These are phyloP conservation scores for Volutella citrinella DNA, from an alignment of 2,329 filamentous ascomycete genomes.

Conservation along the genomic window DNA sequence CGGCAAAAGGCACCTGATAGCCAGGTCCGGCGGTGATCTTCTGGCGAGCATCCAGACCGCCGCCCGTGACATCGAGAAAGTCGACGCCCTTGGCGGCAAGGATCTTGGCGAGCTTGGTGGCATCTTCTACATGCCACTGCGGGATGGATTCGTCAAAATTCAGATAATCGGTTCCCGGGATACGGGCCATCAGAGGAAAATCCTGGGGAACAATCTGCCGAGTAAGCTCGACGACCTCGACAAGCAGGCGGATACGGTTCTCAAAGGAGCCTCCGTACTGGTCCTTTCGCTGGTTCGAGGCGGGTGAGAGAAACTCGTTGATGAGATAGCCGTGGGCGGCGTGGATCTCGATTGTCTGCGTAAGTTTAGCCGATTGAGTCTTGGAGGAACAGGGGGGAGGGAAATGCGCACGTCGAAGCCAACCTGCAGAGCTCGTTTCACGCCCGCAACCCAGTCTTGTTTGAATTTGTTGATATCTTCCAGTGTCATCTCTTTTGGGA, in stretches of 20 bases:
- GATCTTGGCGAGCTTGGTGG: conserved; percentile 56
- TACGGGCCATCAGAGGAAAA: conserved; percentile 63
- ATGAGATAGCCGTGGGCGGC: conserved; percentile 47
- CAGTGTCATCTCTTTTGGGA: conserved; percentile 20
- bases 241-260: conserved; percentile 40
- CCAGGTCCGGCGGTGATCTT: conserved; percentile 57
- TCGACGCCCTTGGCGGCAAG: conserved; percentile 66
- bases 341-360: conserved; percentile 30
- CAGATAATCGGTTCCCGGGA: conserved; percentile 71
- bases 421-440: conserved; percentile 16
- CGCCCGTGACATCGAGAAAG: conserved; percentile 67
- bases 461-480: conserved; percentile 23
- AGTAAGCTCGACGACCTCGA: conserved; percentile 21
- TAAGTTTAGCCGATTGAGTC: not conserved
- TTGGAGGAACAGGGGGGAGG: too few species aligned
- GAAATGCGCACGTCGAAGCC: conserved; percentile 22
- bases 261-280: conserved; percentile 43
- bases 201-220: conserved; percentile 15
- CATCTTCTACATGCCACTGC: conserved; percentile 63
- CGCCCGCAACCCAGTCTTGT: conserved; percentile 16
- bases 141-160: conserved; percentile 54
- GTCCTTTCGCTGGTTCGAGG: conserved; percentile 45
- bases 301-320: conserved; percentile 41
- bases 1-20: conserved; percentile 69
- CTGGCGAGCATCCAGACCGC: conserved; percentile 59